These are phyloP conservation scores for Geranomyces variabilis DNA, from an alignment of 192 early-diverging fungal genomes.

Conservation along the genomic window DNA sequence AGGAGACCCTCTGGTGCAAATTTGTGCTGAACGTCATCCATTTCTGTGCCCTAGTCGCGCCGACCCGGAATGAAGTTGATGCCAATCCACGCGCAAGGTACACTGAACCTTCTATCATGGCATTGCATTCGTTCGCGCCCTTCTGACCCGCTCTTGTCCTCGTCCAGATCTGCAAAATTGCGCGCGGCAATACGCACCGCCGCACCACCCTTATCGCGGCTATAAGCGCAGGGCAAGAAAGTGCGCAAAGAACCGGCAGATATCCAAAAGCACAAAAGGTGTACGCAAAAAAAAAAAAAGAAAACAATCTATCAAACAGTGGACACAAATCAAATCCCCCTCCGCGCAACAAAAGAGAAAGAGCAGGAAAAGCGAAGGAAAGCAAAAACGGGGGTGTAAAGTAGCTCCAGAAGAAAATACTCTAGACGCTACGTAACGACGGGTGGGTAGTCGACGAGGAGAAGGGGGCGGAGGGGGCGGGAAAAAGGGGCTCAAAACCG, in stretches of 20 bases:
- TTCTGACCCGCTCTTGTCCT: neutral
- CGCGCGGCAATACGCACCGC: conserved; percentile 37
- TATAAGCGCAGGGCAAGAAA: neutral
- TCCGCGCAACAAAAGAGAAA: neutral
- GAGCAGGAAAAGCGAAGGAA: neutral
- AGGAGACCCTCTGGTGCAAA: too few species aligned
- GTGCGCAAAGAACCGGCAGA: neutral
- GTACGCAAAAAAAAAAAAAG: neutral
- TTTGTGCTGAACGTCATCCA: too few species aligned
- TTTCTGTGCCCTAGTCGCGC: conserved; percentile 48
- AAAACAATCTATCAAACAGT: neutral
- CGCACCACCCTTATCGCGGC: conserved; percentile 17
- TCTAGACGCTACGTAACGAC: too few species aligned
- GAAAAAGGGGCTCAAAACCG: too few species aligned
- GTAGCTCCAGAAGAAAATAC: neutral
- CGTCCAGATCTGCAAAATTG: conserved; percentile 40
- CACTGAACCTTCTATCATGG: neutral
- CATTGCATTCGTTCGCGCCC: too few species aligned
- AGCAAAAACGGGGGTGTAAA: neutral
- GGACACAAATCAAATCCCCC: too few species aligned
- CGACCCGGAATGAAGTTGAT: conserved; percentile 53
- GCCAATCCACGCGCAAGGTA: conserved; percentile 64
- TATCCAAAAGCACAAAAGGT: neutral
- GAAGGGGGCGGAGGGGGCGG: too few species aligned
- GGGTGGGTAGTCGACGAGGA: too few species aligned